Base-by-base conservation (phyloP, 495 filamentous ascomycete species). In the Daldinia decipiens region DNA sequence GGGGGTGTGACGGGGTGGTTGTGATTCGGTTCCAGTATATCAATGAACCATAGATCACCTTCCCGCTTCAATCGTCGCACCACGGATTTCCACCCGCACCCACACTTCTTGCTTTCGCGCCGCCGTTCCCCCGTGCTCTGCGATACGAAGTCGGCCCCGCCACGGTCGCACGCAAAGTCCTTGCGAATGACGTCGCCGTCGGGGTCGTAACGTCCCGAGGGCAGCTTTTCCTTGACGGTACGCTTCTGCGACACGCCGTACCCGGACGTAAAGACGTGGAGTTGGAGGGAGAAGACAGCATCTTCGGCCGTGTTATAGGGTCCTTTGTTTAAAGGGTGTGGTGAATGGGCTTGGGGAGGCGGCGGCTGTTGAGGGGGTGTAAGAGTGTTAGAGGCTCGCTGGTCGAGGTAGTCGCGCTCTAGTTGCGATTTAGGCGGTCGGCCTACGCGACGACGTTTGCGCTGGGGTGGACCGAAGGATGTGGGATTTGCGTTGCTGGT, bases 241-340 rank as follows among this genome's bases (percentile, higher is more conserved):
- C 75, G 75, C 62, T 77, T 75, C 32, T 77, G 75, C 38, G 75
- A 77, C 4, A 77, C 75, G 5, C 75, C 75, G 58, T 75, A 77
- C 29, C 75, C 75, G 26, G 75, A 75, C 5, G 67, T 73, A 36
- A 77, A 77, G 3, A 77, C 75, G 65, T 75, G 70, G 9, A 73
- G 62, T 47, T 77, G 75, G 7, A 77, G 58, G 19, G 67, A 62
- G 70, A 75, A 77, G 38, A 70, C 68, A 9, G 75, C 75, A 34
- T 77, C 75, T 3, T 75, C 70, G 29, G 74, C 24, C 0, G 75
- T 71, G 19, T 47, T 40, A 67, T 77, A 77, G 1, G 84, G 92
- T 11, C 95, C 84, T 17, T 92, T 82, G 63, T 88, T 88, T 79
- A 97, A 91, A 3, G 90, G 93, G 40, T 90, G 82, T 65, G 93